phyloP scores from a whole-genome alignment of 805 yeast species.

The Monosporozyma aerobia region DNA sequence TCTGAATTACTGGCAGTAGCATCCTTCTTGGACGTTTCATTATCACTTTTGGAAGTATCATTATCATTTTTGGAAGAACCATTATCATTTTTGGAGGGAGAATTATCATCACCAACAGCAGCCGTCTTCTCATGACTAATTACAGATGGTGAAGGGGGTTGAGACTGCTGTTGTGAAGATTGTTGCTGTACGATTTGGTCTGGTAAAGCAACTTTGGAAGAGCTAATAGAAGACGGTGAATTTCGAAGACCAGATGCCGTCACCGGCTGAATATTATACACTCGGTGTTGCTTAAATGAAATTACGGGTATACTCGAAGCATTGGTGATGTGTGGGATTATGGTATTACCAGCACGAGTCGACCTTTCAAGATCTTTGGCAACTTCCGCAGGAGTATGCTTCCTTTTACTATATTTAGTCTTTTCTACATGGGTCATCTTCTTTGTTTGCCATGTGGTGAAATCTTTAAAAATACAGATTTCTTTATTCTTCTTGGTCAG shows the following conservation, averaged over 20 bases:
- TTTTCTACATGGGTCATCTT: constrained; percentile 27
- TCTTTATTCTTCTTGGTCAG: constrained; percentile 23
- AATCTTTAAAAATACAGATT: constrained; percentile 27
- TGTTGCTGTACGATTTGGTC: not conserved
- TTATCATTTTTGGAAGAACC: not conserved
- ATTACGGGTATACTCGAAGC: not conserved
- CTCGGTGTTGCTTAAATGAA: not conserved
- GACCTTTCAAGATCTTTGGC: not conserved
- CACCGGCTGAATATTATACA: not conserved
- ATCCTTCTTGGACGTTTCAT: not conserved
- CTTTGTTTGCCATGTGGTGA: constrained; percentile 25
- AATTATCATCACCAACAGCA: too few species aligned
- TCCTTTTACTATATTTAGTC: constrained; percentile 25
- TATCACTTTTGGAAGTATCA: not conserved
- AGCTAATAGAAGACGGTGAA: not conserved
- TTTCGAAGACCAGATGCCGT: not conserved
- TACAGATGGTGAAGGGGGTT: not conserved
- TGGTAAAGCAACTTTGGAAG: not conserved
- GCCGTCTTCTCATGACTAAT: too few species aligned
- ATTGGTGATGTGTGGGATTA: not conserved
- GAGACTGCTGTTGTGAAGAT: not conserved
- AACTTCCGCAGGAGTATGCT: constrained; percentile 7
- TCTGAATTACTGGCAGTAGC: not conserved
- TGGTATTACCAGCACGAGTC: not conserved
- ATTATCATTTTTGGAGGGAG: not conserved